Evolutionary conservation across 2,329 filamentous ascomycete genomes (phyloP).

Genomic region (Balansia obtecta): DNA sequence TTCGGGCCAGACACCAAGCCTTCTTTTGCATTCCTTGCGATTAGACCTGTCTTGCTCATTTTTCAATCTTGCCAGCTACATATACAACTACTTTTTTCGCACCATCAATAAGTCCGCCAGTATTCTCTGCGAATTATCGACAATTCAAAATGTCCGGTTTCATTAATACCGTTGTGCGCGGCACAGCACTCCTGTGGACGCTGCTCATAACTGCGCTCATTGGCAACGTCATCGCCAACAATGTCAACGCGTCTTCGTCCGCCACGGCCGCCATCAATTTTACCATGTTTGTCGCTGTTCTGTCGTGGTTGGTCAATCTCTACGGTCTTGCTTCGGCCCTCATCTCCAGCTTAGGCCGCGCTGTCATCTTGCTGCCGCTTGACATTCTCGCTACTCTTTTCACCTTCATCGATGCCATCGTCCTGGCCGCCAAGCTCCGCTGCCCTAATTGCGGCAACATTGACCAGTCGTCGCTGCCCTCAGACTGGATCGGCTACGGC

Average conservation of each 20-base stretch:
- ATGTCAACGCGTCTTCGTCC: constrained; percentile 28
- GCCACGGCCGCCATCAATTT: constrained; percentile 43
- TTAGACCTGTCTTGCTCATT: not conserved
- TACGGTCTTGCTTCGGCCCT: constrained; percentile 47
- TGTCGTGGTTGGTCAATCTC: constrained; percentile 53
- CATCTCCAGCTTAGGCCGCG: constrained; percentile 38
- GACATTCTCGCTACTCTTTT: constrained; percentile 52
- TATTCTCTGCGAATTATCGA: not conserved
- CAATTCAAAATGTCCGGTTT: constrained; percentile 19
- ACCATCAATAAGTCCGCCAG: not conserved
- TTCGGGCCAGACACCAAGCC: not conserved
- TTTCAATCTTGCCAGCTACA: not conserved
- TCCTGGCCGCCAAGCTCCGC: constrained; percentile 56
- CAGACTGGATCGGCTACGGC: constrained; percentile 50
- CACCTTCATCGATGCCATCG: constrained; percentile 58
- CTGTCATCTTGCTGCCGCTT: constrained; percentile 39
- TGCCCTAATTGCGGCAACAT: constrained; percentile 55
- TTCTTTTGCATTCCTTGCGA: not conserved
- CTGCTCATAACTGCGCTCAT: constrained; percentile 43
- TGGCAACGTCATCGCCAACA: constrained; percentile 44
- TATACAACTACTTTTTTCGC: not conserved
- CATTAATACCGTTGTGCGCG: constrained; percentile 34
- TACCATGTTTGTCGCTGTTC: constrained; percentile 56
- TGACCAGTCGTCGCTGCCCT: constrained; percentile 16
- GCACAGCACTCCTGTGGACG: constrained; percentile 37